These are phyloP conservation scores for Spathaspora arborariae DNA, from an alignment of 805 yeast genomes.

Conservation along the genomic window DNA sequence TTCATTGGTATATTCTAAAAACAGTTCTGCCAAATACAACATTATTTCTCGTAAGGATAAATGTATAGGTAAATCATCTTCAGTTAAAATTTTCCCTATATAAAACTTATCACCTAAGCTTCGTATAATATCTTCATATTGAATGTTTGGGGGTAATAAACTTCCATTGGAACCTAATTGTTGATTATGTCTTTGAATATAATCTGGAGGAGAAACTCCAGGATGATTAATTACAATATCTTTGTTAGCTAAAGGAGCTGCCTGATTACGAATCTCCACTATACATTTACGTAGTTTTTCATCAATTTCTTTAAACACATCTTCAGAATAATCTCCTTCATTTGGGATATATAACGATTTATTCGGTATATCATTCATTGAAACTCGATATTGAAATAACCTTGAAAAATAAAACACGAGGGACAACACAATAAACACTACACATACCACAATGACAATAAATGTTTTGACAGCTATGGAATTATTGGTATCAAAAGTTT, in stretches of 20 bases:
- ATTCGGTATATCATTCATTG: conserved; percentile 75
- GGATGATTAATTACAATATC: conserved; percentile 28
- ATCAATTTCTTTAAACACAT: conserved; percentile 22
- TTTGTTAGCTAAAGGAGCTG: conserved; percentile 32
- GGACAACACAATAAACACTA: conserved; percentile 50
- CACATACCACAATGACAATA: conserved; percentile 72
- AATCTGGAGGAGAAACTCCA: conserved; percentile 40
- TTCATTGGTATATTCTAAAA: conserved; percentile 2
- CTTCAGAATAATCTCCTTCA: conserved; percentile 45
- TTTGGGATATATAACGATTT: conserved; percentile 59
- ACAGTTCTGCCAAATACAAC: conserved; percentile 25
- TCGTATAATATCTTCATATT: conserved; percentile 55
- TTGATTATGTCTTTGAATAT: conserved; percentile 31
- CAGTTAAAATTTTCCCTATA: conserved; percentile 38
- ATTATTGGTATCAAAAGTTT: conserved; percentile 48
- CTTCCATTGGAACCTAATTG: conserved; percentile 11
- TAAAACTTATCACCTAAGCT: conserved; percentile 57
- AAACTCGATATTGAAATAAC: conserved; percentile 51
- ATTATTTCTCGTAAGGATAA: conserved; percentile 41
- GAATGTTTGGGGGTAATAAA: conserved; percentile 22
- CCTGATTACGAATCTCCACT: conserved; percentile 26
- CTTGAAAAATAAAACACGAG: conserved; percentile 55
- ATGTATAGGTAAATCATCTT: conserved; percentile 33
- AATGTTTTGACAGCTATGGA: conserved; percentile 71
- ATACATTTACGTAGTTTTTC: conserved; percentile 23